These are phyloP conservation scores for Rhizophora apiculata DNA, from an alignment of 345 rosid species.

Conservation along the genomic window DNA sequence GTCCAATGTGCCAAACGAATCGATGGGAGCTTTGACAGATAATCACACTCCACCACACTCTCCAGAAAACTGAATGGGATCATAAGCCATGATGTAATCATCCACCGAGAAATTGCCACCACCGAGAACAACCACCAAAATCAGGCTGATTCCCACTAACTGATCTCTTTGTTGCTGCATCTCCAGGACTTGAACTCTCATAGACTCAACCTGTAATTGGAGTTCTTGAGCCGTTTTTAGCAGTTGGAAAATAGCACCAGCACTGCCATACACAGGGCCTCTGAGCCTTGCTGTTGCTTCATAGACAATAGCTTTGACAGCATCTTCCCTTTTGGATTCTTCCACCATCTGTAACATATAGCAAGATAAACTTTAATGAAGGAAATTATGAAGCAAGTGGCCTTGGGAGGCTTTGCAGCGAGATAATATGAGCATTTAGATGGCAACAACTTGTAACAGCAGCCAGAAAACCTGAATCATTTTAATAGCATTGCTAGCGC, in stretches of 20 bases:
- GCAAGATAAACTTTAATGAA: no score
- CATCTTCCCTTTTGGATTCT: constrained; percentile 35
- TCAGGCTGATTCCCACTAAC: constrained; percentile 17
- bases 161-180: constrained; percentile 24
- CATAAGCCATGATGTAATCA: no score
- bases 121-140: background rate
- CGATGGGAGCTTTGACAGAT: no score
- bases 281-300: constrained; percentile 39
- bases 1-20: no score
- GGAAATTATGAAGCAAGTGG: background rate
- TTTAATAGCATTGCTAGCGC: constrained; percentile 43
- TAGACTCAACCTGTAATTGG: constrained; percentile 14
- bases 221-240: constrained; percentile 31
- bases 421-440: no score
- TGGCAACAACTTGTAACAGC: no score
- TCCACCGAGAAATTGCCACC: no score
- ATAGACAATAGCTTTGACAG: constrained; percentile 28
- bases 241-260: constrained; percentile 24
- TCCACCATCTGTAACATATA: constrained; percentile 26
- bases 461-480: constrained; percentile 29
- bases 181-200: constrained; percentile 4
- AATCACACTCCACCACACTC: no score
- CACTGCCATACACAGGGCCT: constrained; percentile 35
- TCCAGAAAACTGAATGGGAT: no score
- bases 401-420: background rate